Conservation (phyloP, 2,329 filamentous ascomycete species). For the Pseudopyrenochaeta lycopersici region DNA sequence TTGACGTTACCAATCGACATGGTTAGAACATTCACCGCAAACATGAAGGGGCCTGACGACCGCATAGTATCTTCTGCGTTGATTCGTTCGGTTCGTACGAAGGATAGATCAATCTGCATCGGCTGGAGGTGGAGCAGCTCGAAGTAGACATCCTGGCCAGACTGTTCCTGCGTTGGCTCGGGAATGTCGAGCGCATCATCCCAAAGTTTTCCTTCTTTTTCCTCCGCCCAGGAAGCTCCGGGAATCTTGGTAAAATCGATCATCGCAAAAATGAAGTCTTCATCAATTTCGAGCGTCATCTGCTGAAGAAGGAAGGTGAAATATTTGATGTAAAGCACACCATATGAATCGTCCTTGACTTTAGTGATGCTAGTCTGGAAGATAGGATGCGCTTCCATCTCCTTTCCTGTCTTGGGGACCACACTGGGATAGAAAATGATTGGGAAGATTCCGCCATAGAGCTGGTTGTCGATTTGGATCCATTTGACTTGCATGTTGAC, state of each 20-base stretch:
- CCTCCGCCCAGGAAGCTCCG: conserved; percentile 85
- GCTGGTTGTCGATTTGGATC: conserved; percentile 98
- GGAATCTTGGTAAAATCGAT: conserved; percentile 94
- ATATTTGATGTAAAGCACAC: conserved; percentile 98
- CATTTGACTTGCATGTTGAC: conserved; percentile 92
- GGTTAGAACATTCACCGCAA: conserved; percentile 96
- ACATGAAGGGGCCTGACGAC: conserved; percentile 92
- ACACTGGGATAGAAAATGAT: conserved; percentile 97
- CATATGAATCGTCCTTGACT: conserved; percentile 98
- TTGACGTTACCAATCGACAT: conserved; percentile 99
- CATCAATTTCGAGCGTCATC: conserved; percentile 97
- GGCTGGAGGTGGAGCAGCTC: conserved; percentile 96
- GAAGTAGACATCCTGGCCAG: conserved; percentile 96
- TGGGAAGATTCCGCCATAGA: conserved; percentile 97
- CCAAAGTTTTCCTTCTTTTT: conserved; percentile 84
- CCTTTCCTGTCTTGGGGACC: conserved; percentile 94
- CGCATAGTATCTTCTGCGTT: conserved; percentile 95
- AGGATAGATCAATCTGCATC: conserved; percentile 96
- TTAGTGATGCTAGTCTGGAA: conserved; percentile 90
- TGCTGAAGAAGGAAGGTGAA: conserved; percentile 92
- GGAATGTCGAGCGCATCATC: conserved; percentile 92
- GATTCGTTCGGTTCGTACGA: conserved; percentile 94
- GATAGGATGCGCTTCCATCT: conserved; percentile 95
- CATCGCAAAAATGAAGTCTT: conserved; percentile 97
- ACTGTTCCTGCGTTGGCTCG: conserved; percentile 83